phyloP scores from a whole-genome alignment of 177 flowering plant species.

The Telopea speciosissima region DNA sequence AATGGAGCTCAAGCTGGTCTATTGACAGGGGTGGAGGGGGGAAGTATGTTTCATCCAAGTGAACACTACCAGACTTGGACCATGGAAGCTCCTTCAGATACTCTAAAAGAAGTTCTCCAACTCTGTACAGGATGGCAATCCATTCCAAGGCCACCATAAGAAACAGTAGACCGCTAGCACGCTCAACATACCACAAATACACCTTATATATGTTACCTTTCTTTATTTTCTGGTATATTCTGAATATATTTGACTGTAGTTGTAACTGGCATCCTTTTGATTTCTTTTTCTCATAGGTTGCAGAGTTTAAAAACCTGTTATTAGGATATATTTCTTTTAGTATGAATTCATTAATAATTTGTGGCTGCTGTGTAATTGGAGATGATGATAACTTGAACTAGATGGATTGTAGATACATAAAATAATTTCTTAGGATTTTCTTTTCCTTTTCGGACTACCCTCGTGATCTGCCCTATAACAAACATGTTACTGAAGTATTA shows the following conservation, averaged over 20 bases:
- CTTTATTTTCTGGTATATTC: not conserved
- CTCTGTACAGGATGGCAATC: constrained; percentile 69
- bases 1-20: constrained; percentile 49
- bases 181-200: not conserved
- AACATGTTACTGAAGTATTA: too few relatives aligned
- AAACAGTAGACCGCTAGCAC: not conserved
- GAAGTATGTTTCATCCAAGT: constrained; percentile 46
- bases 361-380: too few relatives aligned
- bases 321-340: too few relatives aligned
- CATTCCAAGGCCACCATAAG: constrained; percentile 44
- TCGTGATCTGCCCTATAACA: too few relatives aligned
- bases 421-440: too few relatives aligned
- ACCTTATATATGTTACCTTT: too few relatives aligned
- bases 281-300: too few relatives aligned
- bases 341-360: too few relatives aligned
- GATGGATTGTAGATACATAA: too few relatives aligned
- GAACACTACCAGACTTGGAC: constrained; percentile 62
- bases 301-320: too few relatives aligned
- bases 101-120: constrained; percentile 52
- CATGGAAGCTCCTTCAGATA: constrained; percentile 48
- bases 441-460: too few relatives aligned
- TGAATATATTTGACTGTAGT: not conserved
- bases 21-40: constrained; percentile 8
- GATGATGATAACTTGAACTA: too few relatives aligned
- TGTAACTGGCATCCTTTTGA: not conserved